These are phyloP conservation scores for Omphalotus guepiniiformis DNA, from an alignment of 768 basidiomycete genomes.

Conservation along the genomic window DNA sequence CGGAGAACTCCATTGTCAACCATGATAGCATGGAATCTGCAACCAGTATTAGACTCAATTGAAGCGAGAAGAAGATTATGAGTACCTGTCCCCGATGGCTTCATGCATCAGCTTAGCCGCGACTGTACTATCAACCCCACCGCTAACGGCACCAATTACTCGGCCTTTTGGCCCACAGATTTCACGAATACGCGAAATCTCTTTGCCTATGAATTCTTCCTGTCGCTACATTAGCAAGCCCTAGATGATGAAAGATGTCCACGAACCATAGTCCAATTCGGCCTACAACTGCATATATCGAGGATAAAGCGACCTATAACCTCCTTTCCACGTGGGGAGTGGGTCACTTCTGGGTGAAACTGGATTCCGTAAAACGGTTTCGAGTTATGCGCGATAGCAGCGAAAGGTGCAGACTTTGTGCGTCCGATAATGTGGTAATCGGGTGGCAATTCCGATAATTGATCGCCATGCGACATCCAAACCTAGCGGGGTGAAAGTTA, in stretches of 20 bases:
- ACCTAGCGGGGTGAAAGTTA: constrained; percentile 49
- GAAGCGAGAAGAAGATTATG: background rate
- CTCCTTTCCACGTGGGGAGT: constrained; percentile 85
- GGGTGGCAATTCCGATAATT: constrained; percentile 74
- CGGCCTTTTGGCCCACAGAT: constrained; percentile 93
- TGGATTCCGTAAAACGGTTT: constrained; percentile 95
- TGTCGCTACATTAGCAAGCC: constrained; percentile 25
- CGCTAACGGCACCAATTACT: constrained; percentile 96
- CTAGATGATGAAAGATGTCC: constrained; percentile 8
- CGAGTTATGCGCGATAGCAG: constrained; percentile 86
- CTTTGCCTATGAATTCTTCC: constrained; percentile 98
- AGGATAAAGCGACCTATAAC: constrained; percentile 83
- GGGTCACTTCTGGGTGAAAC: constrained; percentile 98
- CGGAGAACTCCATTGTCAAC: constrained; percentile 98
- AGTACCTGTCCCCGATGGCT: constrained; percentile 92
- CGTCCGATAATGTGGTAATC: constrained; percentile 86
- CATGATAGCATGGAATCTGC: constrained; percentile 98
- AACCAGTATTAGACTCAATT: background rate
- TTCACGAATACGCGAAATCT: constrained; percentile 88
- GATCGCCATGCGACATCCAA: constrained; percentile 99
- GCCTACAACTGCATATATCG: constrained; percentile 75
- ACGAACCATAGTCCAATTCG: constrained; percentile 90
- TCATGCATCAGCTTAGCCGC: constrained; percentile 99
- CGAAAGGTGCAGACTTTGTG: constrained; percentile 85
- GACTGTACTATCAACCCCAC: constrained; percentile 97